Conservation (phyloP, 345 rosid genomes). For the Isatis tinctoria region DNA sequence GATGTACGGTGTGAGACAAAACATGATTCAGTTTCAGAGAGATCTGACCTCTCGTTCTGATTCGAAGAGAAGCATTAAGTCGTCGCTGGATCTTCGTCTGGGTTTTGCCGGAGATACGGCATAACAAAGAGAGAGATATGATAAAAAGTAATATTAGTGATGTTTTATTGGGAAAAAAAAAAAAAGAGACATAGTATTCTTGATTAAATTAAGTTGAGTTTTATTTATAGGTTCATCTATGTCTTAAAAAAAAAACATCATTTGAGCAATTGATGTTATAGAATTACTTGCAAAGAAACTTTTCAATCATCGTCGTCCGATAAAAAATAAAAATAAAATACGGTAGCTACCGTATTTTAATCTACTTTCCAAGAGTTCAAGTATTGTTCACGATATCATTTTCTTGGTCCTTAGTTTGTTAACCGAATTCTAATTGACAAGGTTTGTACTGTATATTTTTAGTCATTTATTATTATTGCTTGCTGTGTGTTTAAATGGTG, state of each 20-base stretch:
- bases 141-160: neutral
- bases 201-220: conserved; percentile 22
- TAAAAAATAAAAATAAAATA: neutral
- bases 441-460: neutral
- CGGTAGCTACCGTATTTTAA: too few species aligned
- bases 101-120: conserved; percentile 35
- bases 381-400: neutral
- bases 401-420: neutral
- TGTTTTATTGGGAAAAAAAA: neutral
- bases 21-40: conserved; percentile 35
- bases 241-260: neutral
- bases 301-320: neutral
- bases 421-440: neutral
- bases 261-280: neutral
- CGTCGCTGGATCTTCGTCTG: conserved; percentile 71
- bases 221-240: neutral
- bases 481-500: neutral
- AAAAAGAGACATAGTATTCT: conserved; percentile 17
- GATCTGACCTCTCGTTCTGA: conserved; percentile 26
- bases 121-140: neutral
- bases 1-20: conserved; percentile 35
- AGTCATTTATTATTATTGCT: neutral
- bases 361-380: neutral
- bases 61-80: conserved; percentile 44
- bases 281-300: neutral